Evolutionary conservation across 2,329 filamentous ascomycete genomes (phyloP).

Genomic region (Davidsoniella australis): DNA sequence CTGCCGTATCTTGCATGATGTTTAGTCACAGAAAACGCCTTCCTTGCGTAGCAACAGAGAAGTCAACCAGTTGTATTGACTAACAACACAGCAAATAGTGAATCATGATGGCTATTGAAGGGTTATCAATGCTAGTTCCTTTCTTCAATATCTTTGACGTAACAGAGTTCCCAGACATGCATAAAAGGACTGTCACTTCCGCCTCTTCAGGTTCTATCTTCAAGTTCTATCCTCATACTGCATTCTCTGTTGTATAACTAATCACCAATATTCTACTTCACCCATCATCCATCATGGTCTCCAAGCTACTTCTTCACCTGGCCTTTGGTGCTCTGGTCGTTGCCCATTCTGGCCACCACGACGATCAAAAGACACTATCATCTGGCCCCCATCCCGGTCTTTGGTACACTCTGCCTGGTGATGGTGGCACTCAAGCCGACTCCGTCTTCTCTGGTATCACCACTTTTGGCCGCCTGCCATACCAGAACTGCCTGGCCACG

Average conservation of each 20-base stretch:
- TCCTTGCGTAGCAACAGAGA: too few species aligned
- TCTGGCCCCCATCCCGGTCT: conserved; percentile 52
- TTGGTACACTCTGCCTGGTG: conserved; percentile 77
- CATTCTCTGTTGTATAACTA: not conserved
- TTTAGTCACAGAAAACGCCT: too few species aligned
- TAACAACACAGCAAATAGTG: too few species aligned
- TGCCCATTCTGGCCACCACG: conserved; percentile 41
- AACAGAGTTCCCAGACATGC: too few species aligned
- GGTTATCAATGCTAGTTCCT: too few species aligned
- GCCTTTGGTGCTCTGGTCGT: conserved; percentile 32
- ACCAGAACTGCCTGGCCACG: conserved; percentile 58
- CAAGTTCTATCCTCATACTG: too few species aligned
- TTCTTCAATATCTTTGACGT: too few species aligned
- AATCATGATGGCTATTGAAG: too few species aligned
- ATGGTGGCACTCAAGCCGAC: conserved; percentile 68
- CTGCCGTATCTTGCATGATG: too few species aligned
- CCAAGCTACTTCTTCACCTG: conserved; percentile 19
- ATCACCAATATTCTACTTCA: not conserved
- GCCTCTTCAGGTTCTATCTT: too few species aligned
- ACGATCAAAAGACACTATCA: conserved; percentile 37
- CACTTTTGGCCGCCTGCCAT: conserved; percentile 66
- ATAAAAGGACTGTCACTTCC: too few species aligned
- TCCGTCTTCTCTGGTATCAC: conserved; percentile 80
- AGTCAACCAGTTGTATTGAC: too few species aligned
- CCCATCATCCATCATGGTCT: conserved; percentile 17